A percentile compares a stretch with the other conserved stretches of the same genome.
Conservation (phyloP, 345 rosid species). For the Melaleuca alternifolia region DNA sequence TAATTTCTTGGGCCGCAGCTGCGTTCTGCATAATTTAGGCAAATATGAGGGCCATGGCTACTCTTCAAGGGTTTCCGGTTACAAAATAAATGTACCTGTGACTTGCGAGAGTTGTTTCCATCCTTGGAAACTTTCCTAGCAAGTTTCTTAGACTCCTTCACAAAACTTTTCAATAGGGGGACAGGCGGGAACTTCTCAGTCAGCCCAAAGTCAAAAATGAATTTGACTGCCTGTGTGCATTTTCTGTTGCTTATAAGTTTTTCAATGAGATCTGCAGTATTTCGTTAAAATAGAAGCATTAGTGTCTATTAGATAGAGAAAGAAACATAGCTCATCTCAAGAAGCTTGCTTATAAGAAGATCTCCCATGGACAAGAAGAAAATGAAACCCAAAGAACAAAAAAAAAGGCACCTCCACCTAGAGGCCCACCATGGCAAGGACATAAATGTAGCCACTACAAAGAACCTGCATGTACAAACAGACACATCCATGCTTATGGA, state of each 20-base stretch:
- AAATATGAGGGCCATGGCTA: neutral
- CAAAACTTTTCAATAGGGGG: constrained; percentile 33
- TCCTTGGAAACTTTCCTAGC: constrained; percentile 20
- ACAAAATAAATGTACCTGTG: constrained; percentile 26
- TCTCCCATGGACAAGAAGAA: neutral
- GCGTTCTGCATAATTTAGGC: constrained; percentile 32
- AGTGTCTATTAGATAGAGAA: neutral
- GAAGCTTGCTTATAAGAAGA: neutral
- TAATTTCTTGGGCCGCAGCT: constrained; percentile 41
- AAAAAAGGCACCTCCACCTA: neutral
- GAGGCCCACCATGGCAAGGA: neutral
- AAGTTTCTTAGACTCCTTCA: constrained; percentile 22
- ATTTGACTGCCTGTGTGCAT: constrained; percentile 40
- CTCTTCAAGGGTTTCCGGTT: neutral
- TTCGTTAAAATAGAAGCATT: neutral
- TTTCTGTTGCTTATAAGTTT: constrained; percentile 47
- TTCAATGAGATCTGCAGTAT: constrained; percentile 35
- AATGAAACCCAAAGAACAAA: neutral
- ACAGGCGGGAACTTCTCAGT: constrained; percentile 43
- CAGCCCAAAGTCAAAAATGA: constrained; percentile 55
- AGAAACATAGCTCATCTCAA: neutral
- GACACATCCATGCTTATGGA: neutral
- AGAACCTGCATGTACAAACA: neutral
- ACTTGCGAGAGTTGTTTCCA: constrained; percentile 30
- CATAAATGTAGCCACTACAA: neutral